phyloP scores from a whole-genome alignment of 139 green algal species.

The Ettlia oleoabundans region DNA sequence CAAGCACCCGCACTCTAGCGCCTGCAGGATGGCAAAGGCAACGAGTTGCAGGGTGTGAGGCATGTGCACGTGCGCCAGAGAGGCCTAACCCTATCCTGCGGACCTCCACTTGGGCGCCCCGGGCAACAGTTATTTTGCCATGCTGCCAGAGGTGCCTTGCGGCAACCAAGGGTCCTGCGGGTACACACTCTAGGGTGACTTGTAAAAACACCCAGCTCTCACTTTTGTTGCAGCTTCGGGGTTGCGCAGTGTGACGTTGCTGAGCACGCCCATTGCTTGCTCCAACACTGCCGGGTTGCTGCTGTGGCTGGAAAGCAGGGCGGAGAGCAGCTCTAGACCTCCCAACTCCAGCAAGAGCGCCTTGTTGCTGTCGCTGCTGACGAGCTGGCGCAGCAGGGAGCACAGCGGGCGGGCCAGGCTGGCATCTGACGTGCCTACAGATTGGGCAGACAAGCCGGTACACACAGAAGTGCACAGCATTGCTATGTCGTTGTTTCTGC shows the following conservation, averaged over 20 bases:
- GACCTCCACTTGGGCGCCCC: no score
- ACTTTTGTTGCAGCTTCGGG: conserved; percentile 55
- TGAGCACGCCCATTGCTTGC: conserved; percentile 74
- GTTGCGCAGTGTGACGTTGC: conserved; percentile 76
- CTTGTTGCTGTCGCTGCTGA: conserved; percentile 84
- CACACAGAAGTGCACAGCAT: no score
- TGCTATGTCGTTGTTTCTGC: no score
- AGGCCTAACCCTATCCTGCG: no score
- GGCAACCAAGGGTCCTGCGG: neutral
- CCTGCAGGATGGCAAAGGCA: neutral
- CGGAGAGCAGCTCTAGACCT: conserved; percentile 51
- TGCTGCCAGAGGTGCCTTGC: no score
- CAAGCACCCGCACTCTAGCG: conserved; percentile 54
- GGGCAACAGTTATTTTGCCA: no score
- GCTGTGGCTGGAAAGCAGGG: conserved; percentile 30
- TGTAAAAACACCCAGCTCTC: neutral
- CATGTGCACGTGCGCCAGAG: no score
- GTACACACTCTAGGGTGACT: neutral
- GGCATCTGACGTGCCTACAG: no score
- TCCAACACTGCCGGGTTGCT: conserved; percentile 22
- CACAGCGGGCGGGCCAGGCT: conserved; percentile 23
- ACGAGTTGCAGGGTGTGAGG: no score
- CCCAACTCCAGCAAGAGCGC: conserved; percentile 59
- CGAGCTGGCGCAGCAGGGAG: conserved; percentile 79
- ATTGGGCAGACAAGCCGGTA: no score